Conservation (phyloP, 2,329 filamentous ascomycete genomes). For the Pseudogymnoascus sp. region DNA sequence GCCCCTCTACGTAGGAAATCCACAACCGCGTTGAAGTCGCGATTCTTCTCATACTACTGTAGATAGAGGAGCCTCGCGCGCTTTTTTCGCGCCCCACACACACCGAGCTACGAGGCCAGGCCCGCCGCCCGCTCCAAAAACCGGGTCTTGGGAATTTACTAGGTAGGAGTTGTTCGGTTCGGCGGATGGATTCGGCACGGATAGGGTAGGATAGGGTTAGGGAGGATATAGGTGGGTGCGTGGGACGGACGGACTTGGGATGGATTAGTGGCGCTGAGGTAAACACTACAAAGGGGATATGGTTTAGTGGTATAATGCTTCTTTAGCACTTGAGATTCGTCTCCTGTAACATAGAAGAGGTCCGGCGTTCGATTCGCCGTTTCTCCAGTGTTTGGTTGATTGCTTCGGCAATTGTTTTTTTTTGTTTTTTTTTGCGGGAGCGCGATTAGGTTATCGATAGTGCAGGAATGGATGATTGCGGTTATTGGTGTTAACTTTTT, state of each 20-base stretch:
- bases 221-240: too few species aligned
- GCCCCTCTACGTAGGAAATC: background rate
- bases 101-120: background rate
- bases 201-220: too few species aligned
- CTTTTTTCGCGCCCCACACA: background rate
- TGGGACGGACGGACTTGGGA: background rate
- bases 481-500: too few species aligned
- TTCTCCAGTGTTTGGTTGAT: background rate
- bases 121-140: background rate
- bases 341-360: background rate
- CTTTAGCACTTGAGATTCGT: background rate
- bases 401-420: background rate
- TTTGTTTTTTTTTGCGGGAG: background rate
- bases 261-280: background rate
- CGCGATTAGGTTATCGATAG: background rate
- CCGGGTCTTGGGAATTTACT: background rate
- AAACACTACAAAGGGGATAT: background rate
- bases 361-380: conserved; percentile 4
- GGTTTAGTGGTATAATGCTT: conserved; percentile 1
- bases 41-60: background rate
- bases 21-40: background rate
- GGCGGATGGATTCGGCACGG: too few species aligned
- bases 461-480: background rate
- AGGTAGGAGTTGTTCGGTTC: too few species aligned
- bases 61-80: background rate